Conservation (phyloP, 1,139 yeast genomes). For the Nakaseomyces nivariensis region DNA sequence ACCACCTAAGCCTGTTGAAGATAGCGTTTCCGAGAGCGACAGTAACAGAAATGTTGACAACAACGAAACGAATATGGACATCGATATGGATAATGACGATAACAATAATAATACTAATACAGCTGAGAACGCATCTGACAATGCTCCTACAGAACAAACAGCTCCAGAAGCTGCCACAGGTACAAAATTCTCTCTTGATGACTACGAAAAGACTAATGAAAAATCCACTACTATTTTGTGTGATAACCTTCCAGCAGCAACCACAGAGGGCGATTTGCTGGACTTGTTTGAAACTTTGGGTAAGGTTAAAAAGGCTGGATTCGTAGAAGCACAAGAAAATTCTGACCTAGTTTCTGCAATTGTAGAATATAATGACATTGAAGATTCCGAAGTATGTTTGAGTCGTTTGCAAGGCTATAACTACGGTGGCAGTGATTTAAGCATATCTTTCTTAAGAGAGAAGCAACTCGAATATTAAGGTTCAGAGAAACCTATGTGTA, state of each 20-base stretch:
- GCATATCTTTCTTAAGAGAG: slow-evolving; percentile 41
- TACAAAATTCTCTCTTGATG: slow-evolving; percentile 9
- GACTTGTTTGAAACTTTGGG: slow-evolving; percentile 84
- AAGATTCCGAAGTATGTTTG: slow-evolving; percentile 66
- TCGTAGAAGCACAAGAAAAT: neutral
- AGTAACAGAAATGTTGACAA: neutral
- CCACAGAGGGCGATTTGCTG: slow-evolving; percentile 70
- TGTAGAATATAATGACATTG: slow-evolving; percentile 61
- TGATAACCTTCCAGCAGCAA: slow-evolving; percentile 75
- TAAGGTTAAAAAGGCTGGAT: slow-evolving; percentile 48
- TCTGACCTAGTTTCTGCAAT: slow-evolving; percentile 70
- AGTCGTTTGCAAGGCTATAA: slow-evolving; percentile 64
- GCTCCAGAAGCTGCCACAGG: neutral
- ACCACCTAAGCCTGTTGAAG: neutral
- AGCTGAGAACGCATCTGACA: neutral
- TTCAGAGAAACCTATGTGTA: neutral
- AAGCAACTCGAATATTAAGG: neutral
- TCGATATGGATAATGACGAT: neutral
- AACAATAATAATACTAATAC: neutral
- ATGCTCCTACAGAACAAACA: neutral
- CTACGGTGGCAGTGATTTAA: slow-evolving; percentile 73
- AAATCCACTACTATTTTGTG: slow-evolving; percentile 56
- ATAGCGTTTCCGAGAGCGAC: neutral
- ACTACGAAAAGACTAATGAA: slow-evolving; percentile 37
- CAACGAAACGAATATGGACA: neutral